phyloP scores from a whole-genome alignment of 345 rosid species.

The Eucalyptus urophylla region DNA sequence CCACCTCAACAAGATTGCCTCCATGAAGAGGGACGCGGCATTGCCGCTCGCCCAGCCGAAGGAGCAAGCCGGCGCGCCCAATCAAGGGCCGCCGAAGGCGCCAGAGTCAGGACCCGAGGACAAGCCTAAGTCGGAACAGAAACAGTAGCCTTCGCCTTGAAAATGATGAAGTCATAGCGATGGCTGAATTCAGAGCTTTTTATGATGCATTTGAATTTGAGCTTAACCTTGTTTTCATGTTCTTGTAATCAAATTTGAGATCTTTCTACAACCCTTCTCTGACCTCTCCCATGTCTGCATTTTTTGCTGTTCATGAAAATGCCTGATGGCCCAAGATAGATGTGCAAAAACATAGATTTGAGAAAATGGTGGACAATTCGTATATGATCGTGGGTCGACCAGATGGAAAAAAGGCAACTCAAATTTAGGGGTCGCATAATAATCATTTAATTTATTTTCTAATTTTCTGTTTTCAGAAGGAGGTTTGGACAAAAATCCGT shows the following conservation, averaged over 20 bases:
- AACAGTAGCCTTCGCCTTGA: background rate
- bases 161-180: background rate
- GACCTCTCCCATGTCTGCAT: background rate
- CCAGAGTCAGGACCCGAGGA: background rate
- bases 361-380: background rate
- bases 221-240: background rate
- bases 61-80: background rate
- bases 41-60: background rate
- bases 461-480: rapidly evolving
- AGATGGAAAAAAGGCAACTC: background rate
- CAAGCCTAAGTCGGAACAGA: background rate
- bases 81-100: background rate
- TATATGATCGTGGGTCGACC: background rate
- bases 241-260: background rate
- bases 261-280: background rate
- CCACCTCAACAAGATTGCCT: slow-evolving; percentile 15
- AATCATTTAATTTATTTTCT: too few relatives aligned
- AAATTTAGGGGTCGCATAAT: too few relatives aligned
- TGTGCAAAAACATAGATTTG: background rate
- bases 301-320: background rate
- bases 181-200: background rate
- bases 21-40: slow-evolving; percentile 1
- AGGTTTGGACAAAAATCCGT: rapidly evolving
- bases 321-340: background rate
- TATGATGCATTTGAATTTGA: background rate